phyloP scores from a whole-genome alignment of 441 rosid species.

The Kokia cookei region DNA sequence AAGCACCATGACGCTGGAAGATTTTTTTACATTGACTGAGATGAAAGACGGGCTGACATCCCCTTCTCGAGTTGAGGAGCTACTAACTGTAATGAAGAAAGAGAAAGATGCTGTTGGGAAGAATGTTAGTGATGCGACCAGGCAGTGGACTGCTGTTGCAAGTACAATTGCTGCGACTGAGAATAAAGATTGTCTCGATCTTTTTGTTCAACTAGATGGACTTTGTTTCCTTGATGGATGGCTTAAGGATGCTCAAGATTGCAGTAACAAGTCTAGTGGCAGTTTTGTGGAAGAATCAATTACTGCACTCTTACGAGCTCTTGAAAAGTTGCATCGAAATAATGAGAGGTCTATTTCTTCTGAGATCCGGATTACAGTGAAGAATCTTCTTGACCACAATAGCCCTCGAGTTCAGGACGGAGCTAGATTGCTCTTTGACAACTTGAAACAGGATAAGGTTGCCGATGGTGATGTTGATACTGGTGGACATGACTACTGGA shows the following conservation, averaged over 20 bases:
- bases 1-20: conserved; percentile 83
- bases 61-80: conserved; percentile 79
- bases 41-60: conserved; percentile 85
- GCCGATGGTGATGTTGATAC: conserved; percentile 31
- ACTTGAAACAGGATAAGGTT: conserved; percentile 49
- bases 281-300: conserved; percentile 66
- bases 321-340: conserved; percentile 71
- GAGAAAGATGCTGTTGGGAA: conserved; percentile 60
- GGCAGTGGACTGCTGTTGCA: conserved; percentile 93
- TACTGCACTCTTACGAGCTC: conserved; percentile 57
- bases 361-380: conserved; percentile 63
- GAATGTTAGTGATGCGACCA: conserved; percentile 64
- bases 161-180: conserved; percentile 79
- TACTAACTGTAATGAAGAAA: conserved; percentile 65
- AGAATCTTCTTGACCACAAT: conserved; percentile 62
- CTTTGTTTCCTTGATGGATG: conserved; percentile 64
- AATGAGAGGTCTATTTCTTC: conserved; percentile 60
- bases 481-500: conserved; percentile 21
- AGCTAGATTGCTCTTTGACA: conserved; percentile 56
- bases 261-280: conserved; percentile 39
- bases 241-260: conserved; percentile 62
- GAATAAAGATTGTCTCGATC: conserved; percentile 85
- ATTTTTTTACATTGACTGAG: conserved; percentile 84
- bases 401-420: conserved; percentile 60
- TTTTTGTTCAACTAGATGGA: conserved; percentile 80